Base-by-base conservation (phyloP, 495 filamentous ascomycete species). In the Gamarada debralockiae region DNA sequence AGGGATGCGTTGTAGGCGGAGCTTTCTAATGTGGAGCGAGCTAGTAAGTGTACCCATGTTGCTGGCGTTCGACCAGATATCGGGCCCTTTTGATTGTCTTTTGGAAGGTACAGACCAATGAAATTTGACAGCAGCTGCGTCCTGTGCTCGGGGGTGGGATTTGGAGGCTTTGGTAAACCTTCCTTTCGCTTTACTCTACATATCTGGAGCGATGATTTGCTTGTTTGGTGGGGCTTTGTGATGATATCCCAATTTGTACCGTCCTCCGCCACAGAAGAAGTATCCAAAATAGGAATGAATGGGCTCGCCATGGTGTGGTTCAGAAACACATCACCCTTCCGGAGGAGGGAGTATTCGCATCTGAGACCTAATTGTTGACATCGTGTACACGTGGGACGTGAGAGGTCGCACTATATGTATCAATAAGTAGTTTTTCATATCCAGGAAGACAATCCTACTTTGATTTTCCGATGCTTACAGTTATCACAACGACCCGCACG, bases 291-390 rank as follows among this genome's bases (percentile, higher is more conserved):
- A 9, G 3, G 18, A 5, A 47, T 33, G n/a, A 47, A 47, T 3
- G 14, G 44, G 5, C 20, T 47, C 17, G 15, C 14, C 7, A 44
- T 9, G 23, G 17, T 25, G 14, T 20, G 41, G 17, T 44, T 44
- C 13, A 44, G 5, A 22, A 44, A 44, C 17, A 44, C 23, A n/a
- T 44, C 15, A 8, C 41, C 41, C 17, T 22, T 21, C 8, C 31
- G 44, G n/a, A 27, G 10, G 27, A 23, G 12, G 3, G 44, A 24
- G 25, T 47, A 47, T 33, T 47, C 44, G 25, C 44, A 47, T n/a
- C 12, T 9, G 8, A 14, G 23, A 33, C n/a, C n/a, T 14, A 47
- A n/a, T 21, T 25, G 44, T 13, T 17, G 25, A 23, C 44, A 47
- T 23, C 25, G 25, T 31, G 44, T 12, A 33, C 44, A 47, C 6